Conservation (phyloP, 2,329 filamentous ascomycete genomes). For the Ascochyta rabiei region DNA sequence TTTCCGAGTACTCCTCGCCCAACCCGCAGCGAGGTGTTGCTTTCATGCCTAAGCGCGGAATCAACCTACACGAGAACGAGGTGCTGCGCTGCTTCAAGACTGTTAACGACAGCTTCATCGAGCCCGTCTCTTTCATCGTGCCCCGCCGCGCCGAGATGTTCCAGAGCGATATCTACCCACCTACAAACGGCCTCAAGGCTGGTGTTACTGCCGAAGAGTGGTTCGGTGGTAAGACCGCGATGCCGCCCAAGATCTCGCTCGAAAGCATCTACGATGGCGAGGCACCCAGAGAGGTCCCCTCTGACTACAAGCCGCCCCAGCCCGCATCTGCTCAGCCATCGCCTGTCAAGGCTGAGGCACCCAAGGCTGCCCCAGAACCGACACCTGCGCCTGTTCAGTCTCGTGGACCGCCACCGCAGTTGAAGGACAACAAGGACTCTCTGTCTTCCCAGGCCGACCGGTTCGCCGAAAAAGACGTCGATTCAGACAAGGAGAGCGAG, state of each 20-base stretch:
- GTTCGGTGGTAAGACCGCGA: slow-evolving; percentile 80
- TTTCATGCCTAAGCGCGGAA: slow-evolving; percentile 91
- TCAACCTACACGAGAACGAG: slow-evolving; percentile 96
- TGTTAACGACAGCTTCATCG: slow-evolving; percentile 90
- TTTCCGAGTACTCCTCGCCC: slow-evolving; percentile 95
- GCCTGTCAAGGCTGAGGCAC: slow-evolving; percentile 60
- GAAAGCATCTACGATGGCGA: slow-evolving; percentile 89
- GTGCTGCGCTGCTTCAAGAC: slow-evolving; percentile 93
- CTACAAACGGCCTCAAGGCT: slow-evolving; percentile 78
- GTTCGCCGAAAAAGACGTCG: slow-evolving; percentile 78
- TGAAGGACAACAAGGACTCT: slow-evolving; percentile 85
- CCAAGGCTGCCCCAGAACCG: slow-evolving; percentile 53
- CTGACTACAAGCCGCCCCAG: slow-evolving; percentile 67
- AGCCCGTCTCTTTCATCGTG: slow-evolving; percentile 97
- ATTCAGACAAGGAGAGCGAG: slow-evolving; percentile 65
- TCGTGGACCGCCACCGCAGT: slow-evolving; percentile 66
- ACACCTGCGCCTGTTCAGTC: slow-evolving; percentile 56
- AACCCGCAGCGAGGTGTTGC: slow-evolving; percentile 95
- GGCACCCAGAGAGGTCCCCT: slow-evolving; percentile 75
- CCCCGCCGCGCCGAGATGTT: slow-evolving; percentile 91
- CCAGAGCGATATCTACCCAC: slow-evolving; percentile 96
- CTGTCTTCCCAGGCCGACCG: slow-evolving; percentile 85
- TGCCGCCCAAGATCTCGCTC: slow-evolving; percentile 91
- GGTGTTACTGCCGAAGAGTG: slow-evolving; percentile 82
- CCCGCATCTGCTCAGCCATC: slow-evolving; percentile 45